These are phyloP conservation scores for Viridothelium virens DNA, from an alignment of 495 filamentous ascomycete species.

Conservation along the genomic window DNA sequence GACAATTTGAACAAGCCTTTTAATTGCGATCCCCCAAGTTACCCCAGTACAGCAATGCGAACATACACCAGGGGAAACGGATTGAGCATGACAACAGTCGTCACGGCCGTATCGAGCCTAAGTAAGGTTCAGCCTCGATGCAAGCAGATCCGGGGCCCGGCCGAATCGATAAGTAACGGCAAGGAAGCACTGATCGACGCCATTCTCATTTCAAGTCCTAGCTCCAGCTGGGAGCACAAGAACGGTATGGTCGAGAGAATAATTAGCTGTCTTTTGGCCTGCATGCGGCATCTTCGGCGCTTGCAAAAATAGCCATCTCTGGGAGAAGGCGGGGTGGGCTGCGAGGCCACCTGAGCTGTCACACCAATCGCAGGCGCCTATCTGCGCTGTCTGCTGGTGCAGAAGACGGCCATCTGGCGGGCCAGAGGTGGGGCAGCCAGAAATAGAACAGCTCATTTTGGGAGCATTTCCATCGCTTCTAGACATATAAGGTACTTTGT, in stretches of 20 bases:
- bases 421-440: constrained; percentile 21
- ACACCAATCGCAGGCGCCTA: constrained; percentile 7
- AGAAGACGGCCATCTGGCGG: not conserved
- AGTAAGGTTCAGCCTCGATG: constrained; percentile 8
- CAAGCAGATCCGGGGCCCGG: constrained; percentile 1
- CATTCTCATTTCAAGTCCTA: not conserved
- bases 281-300: constrained; percentile 1
- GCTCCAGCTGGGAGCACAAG: not conserved
- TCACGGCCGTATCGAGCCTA: not conserved
- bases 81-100: not conserved
- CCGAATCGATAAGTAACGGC: not conserved
- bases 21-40: not conserved
- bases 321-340: constrained; percentile 2
- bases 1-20: not conserved
- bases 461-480: constrained; percentile 26
- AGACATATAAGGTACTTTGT: constrained; percentile 37
- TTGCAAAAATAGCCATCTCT: constrained; percentile 4
- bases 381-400: not conserved
- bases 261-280: constrained; percentile 2
- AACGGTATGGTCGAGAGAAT: not conserved
- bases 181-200: not conserved
- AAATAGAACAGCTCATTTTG: constrained; percentile 34
- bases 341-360: not conserved
- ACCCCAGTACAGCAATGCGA: not conserved
- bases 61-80: not conserved